Percentiles rank a stretch among this genome's conserved stretches.
These are phyloP conservation scores for Paramecium tetraurelia DNA, from an alignment of 73 alveolate genomes.

Conservation along the genomic window DNA sequence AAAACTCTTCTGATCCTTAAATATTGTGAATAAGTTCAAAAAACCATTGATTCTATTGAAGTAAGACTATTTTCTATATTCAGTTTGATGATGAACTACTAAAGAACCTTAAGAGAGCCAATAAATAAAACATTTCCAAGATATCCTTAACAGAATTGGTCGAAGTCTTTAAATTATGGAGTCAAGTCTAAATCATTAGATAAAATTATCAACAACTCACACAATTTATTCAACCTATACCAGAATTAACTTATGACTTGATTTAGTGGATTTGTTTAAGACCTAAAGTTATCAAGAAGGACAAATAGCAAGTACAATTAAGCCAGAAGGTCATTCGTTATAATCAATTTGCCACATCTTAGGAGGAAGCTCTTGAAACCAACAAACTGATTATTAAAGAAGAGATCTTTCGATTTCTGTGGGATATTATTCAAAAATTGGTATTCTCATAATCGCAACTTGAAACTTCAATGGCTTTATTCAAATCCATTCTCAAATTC, in stretches of 20 bases:
- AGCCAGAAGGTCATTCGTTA: background rate
- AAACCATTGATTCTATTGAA: background rate
- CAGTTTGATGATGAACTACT: conserved; percentile 5
- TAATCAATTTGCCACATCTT: background rate
- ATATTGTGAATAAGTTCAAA: background rate
- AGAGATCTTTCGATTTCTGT: background rate
- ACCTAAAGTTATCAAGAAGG: background rate
- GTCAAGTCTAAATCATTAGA: conserved; percentile 17
- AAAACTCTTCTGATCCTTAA: background rate
- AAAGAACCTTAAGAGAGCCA: background rate
- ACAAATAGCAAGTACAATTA: background rate
- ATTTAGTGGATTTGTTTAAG: background rate
- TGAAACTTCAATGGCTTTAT: background rate
- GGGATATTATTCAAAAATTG: background rate
- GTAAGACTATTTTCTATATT: background rate
- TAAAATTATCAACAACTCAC: conserved; percentile 5
- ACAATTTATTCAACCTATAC: background rate
- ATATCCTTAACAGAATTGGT: background rate
- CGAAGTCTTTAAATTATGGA: conserved; percentile 26
- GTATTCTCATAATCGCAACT: background rate
- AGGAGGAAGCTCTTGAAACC: background rate
- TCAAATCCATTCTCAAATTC: background rate
- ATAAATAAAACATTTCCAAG: background rate
- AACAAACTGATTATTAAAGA: background rate
- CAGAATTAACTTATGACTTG: conserved; percentile 4